phyloP scores from a whole-genome alignment of 805 yeast species.

The Candida peoriensis region DNA sequence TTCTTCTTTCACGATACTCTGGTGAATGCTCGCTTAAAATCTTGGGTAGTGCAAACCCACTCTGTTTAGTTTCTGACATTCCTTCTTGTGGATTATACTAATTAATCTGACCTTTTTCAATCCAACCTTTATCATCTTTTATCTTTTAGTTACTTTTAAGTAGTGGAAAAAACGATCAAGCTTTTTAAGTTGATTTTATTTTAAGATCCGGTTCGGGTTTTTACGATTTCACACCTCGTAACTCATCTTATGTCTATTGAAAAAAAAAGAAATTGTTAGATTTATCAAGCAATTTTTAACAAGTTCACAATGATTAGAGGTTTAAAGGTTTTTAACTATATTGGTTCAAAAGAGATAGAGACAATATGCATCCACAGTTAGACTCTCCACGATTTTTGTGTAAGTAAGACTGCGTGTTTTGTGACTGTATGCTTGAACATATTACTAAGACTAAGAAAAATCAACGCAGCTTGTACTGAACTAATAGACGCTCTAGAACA shows the following conservation, averaged over 20 bases:
- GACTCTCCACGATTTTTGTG: constrained; percentile 44
- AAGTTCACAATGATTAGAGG: background rate
- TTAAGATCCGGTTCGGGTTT: too few species aligned
- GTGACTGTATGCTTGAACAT: background rate
- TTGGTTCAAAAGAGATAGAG: too few species aligned
- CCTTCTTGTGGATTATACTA: background rate
- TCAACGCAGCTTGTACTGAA: constrained; percentile 64
- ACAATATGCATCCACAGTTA: constrained; percentile 48
- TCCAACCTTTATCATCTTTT: too few species aligned
- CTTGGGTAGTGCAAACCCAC: constrained; percentile 10
- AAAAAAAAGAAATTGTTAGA: too few species aligned
- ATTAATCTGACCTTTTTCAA: too few species aligned
- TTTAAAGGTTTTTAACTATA: too few species aligned
- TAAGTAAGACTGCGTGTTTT: constrained; percentile 19
- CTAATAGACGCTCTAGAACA: constrained; percentile 84
- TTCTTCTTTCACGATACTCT: constrained; percentile 41
- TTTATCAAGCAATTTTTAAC: too few species aligned
- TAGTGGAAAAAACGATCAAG: too few species aligned
- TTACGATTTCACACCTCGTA: background rate
- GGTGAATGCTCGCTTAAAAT: constrained; percentile 11
- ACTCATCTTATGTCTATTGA: background rate
- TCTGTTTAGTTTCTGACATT: constrained; percentile 9
- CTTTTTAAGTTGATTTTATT: too few species aligned
- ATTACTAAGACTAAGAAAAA: constrained; percentile 1
- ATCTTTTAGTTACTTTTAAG: too few species aligned